Conservation (phyloP, 768 basidiomycete species). For the Boletus tylopilopsis region DNA sequence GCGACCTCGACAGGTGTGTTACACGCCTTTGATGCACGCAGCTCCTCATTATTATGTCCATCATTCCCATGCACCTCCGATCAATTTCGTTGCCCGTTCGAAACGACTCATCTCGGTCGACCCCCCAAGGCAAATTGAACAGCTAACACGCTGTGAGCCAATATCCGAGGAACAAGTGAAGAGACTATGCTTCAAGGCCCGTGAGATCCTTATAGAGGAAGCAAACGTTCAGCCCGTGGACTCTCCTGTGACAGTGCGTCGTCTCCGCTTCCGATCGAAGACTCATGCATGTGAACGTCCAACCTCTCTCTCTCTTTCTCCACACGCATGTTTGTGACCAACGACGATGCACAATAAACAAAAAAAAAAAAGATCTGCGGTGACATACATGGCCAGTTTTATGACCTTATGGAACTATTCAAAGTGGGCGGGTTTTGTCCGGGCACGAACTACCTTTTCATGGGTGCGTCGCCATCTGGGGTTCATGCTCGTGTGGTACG, state of each 20-base stretch:
- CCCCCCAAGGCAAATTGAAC: slow-evolving; percentile 82
- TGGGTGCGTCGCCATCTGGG: slow-evolving; percentile 54
- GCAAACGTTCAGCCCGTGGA: slow-evolving; percentile 96
- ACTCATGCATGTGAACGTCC: not conserved
- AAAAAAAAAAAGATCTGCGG: slow-evolving; percentile 79
- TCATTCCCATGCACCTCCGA: slow-evolving; percentile 23
- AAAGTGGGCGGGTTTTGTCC: slow-evolving; percentile 90
- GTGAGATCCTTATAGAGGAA: slow-evolving; percentile 96
- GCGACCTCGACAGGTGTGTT: slow-evolving; percentile 55
- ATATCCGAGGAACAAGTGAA: slow-evolving; percentile 97
- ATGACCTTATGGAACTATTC: slow-evolving; percentile 94
- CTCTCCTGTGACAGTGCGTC: slow-evolving; percentile 86
- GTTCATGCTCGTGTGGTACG: slow-evolving; percentile 2
- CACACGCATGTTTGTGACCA: slow-evolving; percentile 2
- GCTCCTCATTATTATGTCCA: slow-evolving; percentile 18
- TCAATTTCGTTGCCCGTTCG: slow-evolving; percentile 19
- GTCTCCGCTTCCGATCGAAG: not conserved
- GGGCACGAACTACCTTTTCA: slow-evolving; percentile 93
- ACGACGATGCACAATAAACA: slow-evolving; percentile 6
- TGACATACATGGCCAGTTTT: slow-evolving; percentile 97
- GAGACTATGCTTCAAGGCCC: slow-evolving; percentile 89
- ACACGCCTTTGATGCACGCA: slow-evolving; percentile 29
- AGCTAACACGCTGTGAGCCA: slow-evolving; percentile 88
- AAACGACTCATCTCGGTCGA: slow-evolving; percentile 13
- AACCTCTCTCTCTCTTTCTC: not conserved